Evolutionary conservation across 768 basidiomycete species (phyloP).

Genomic region (Tylopilus subfusipes): DNA sequence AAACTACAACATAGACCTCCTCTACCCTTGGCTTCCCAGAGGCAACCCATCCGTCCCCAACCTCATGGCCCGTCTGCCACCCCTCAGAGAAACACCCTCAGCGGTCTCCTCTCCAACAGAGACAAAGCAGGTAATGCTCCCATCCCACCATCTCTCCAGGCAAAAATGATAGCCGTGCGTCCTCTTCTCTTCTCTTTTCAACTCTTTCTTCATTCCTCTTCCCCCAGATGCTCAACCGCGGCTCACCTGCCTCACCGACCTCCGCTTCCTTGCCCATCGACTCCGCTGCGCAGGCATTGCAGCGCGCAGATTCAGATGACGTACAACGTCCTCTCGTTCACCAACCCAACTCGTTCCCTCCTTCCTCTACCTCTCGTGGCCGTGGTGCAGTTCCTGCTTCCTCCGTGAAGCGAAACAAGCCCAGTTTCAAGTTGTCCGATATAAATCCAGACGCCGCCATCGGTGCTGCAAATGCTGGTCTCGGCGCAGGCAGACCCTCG

Average conservation of each 20-base stretch:
- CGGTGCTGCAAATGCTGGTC: conserved; percentile 60
- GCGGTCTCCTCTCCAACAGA: conserved; percentile 44
- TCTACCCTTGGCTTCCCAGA: neutral
- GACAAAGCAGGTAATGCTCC: conserved; percentile 49
- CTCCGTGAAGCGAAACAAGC: conserved; percentile 43
- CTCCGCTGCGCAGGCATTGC: conserved; percentile 38
- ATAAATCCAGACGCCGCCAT: conserved; percentile 51
- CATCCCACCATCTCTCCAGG: conserved; percentile 86
- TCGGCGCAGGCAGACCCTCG: conserved; percentile 65
- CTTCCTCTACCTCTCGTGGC: conserved; percentile 26
- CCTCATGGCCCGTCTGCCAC: conserved; percentile 7
- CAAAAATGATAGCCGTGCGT: conserved; percentile 89
- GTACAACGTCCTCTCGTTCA: conserved; percentile 29
- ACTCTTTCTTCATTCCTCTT: conserved; percentile 17
- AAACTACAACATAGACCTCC: neutral
- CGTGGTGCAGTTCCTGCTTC: conserved; percentile 37
- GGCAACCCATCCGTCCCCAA: conserved; percentile 18
- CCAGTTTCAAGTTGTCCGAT: conserved; percentile 60
- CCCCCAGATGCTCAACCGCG: conserved; percentile 47
- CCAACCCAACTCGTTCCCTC: conserved; percentile 36
- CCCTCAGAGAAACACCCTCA: conserved; percentile 28
- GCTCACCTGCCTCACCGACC: conserved; percentile 24
- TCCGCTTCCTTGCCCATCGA: conserved; percentile 36
- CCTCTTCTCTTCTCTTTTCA: neutral
- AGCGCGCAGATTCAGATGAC: conserved; percentile 35